Conservation (phyloP, 2,329 filamentous ascomycete genomes). For the Sphaerostilbella broomeana region DNA sequence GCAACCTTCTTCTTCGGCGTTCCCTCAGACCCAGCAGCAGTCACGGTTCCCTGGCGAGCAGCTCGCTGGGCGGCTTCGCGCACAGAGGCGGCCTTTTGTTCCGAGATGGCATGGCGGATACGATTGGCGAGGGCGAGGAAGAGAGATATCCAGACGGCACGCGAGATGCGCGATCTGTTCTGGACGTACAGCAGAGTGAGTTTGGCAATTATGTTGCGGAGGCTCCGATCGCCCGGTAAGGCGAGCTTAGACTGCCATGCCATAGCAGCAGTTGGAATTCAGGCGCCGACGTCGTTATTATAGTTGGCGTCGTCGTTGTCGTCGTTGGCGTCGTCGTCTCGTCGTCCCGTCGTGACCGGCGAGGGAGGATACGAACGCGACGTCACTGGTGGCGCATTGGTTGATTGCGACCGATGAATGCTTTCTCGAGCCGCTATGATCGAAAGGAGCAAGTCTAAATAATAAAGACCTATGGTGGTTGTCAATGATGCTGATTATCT, state of each 20-base stretch:
- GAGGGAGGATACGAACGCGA: conserved; percentile 2
- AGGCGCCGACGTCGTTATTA: not conserved
- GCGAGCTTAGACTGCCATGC: conserved; percentile 68
- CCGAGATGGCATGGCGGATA: conserved; percentile 82
- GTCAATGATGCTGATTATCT: too few species aligned
- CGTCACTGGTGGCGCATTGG: conserved; percentile 9
- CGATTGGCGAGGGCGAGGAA: conserved; percentile 77
- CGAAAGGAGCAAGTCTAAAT: too few species aligned
- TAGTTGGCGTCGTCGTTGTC: not conserved
- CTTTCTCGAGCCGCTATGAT: not conserved
- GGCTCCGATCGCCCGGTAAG: conserved; percentile 52
- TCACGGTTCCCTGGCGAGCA: conserved; percentile 43
- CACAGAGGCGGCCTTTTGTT: conserved; percentile 79
- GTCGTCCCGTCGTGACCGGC: not conserved
- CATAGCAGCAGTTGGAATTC: conserved; percentile 41
- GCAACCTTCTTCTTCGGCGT: conserved; percentile 72
- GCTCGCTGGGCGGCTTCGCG: conserved; percentile 55
- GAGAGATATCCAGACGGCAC: conserved; percentile 75
- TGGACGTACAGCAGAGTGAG: conserved; percentile 68
- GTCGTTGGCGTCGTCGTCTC: not conserved
- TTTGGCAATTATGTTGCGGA: conserved; percentile 59
- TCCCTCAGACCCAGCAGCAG: conserved; percentile 28
- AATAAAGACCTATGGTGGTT: too few species aligned
- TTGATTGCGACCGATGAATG: not conserved
- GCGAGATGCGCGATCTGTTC: conserved; percentile 76